phyloP scores from a whole-genome alignment of 164 flowering plant genomes.

The Cinnamomum micranthum region DNA sequence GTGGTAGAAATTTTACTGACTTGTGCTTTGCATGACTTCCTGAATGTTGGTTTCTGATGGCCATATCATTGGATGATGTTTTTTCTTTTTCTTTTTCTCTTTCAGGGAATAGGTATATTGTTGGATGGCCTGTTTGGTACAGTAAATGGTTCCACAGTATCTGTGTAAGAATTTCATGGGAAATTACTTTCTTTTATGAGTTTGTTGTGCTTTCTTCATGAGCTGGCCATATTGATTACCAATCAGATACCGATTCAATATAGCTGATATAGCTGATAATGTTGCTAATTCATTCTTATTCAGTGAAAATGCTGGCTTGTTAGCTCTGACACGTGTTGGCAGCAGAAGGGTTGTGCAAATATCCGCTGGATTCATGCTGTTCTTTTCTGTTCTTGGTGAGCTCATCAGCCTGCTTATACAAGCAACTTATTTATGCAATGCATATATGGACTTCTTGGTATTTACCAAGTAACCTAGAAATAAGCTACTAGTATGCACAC shows the following conservation, averaged over 20 bases:
- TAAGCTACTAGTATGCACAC: no score
- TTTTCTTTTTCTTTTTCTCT: neutral
- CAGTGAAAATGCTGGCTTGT: slow-evolving; percentile 96
- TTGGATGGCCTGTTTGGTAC: slow-evolving; percentile 88
- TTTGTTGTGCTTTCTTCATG: neutral
- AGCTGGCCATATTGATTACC: neutral
- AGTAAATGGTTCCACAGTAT: slow-evolving; percentile 75
- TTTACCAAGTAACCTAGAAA: no score
- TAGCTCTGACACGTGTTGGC: slow-evolving; percentile 89
- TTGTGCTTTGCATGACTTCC: neutral
- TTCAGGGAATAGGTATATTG: slow-evolving; percentile 75
- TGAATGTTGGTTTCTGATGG: neutral
- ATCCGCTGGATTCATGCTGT: slow-evolving; percentile 96
- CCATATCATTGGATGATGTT: neutral
- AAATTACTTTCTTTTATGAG: neutral
- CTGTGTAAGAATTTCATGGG: slow-evolving; percentile 51
- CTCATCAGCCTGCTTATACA: neutral
- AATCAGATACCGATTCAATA: neutral
- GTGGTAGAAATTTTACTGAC: slow-evolving; percentile 25
- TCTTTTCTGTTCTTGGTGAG: slow-evolving; percentile 93
- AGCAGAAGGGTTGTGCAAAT: slow-evolving; percentile 98
- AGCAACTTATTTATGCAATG: no score
- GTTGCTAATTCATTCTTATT: slow-evolving; percentile 5
- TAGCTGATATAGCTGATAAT: neutral
- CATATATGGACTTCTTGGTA: neutral